Evolutionary conservation across 805 yeast genomes (phyloP).

Genomic region (Sugiyamaella lignohabitans): DNA sequence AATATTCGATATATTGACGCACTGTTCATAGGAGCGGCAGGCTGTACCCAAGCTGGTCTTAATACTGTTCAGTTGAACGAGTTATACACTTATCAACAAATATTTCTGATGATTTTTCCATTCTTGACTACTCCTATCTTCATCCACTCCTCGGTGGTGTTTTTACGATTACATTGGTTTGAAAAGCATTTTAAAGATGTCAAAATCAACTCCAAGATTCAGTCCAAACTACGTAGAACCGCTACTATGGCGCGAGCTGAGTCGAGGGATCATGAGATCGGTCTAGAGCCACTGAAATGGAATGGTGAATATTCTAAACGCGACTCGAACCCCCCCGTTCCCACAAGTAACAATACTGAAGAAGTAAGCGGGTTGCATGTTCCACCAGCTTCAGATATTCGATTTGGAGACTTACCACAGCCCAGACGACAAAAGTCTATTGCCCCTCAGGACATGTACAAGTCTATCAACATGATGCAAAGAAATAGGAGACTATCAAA

Average conservation of each 20-base stretch:
- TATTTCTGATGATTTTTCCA: conserved; percentile 55
- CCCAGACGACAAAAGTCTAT: conserved; percentile 36
- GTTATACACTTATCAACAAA: conserved; percentile 70
- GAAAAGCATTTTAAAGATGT: conserved; percentile 82
- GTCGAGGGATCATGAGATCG: conserved; percentile 9
- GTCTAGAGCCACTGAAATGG: not conserved
- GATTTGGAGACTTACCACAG: conserved; percentile 50
- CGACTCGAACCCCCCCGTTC: not conserved
- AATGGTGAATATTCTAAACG: not conserved
- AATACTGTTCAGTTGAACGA: conserved; percentile 68
- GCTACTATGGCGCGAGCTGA: conserved; percentile 54
- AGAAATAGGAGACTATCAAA: conserved; percentile 27
- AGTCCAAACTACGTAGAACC: conserved; percentile 76
- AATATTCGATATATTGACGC: conserved; percentile 69
- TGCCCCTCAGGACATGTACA: conserved; percentile 76
- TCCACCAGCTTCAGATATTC: conserved; percentile 38
- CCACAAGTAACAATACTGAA: conserved; percentile 1
- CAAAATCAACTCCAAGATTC: conserved; percentile 65
- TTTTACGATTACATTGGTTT: conserved; percentile 81
- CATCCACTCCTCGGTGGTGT: conserved; percentile 72
- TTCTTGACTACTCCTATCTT: conserved; percentile 78
- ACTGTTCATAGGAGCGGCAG: conserved; percentile 67
- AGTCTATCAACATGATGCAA: conserved; percentile 77
- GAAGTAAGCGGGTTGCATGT: conserved; percentile 6
- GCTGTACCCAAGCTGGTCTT: conserved; percentile 87